These are phyloP conservation scores for Calonectria pteridis DNA, from an alignment of 2,329 filamentous ascomycete genomes.

Conservation along the genomic window DNA sequence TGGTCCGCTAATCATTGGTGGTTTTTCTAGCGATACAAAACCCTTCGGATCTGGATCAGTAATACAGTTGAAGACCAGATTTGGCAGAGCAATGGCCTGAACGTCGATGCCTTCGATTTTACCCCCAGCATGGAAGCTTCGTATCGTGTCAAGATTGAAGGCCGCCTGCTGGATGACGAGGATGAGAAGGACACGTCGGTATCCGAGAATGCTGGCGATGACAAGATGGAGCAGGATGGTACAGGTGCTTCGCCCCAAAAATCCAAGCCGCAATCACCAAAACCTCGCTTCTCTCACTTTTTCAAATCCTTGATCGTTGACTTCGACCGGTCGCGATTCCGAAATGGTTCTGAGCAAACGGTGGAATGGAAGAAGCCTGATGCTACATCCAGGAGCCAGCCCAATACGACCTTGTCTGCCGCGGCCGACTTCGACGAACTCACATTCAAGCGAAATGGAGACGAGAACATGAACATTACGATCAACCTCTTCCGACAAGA, in stretches of 20 bases:
- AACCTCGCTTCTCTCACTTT: constrained; percentile 79
- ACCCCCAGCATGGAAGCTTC: constrained; percentile 81
- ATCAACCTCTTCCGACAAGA: constrained; percentile 90
- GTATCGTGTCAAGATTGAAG: constrained; percentile 94
- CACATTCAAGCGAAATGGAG: constrained; percentile 90
- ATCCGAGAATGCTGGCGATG: constrained; percentile 54
- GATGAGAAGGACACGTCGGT: constrained; percentile 67
- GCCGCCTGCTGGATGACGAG: constrained; percentile 80
- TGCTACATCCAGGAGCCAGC: constrained; percentile 62
- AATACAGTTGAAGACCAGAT: constrained; percentile 95
- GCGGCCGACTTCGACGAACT: constrained; percentile 89
- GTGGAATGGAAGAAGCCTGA: constrained; percentile 92
- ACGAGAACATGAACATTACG: constrained; percentile 92
- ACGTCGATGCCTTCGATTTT: constrained; percentile 85
- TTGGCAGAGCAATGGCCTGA: constrained; percentile 82
- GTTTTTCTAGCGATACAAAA: constrained; percentile 75
- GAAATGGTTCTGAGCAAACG: constrained; percentile 65
- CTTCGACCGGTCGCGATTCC: constrained; percentile 73
- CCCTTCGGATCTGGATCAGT: constrained; percentile 91
- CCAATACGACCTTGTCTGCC: constrained; percentile 58
- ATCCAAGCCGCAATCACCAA: constrained; percentile 53
- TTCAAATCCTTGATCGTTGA: constrained; percentile 85
- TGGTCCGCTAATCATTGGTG: constrained; percentile 14
- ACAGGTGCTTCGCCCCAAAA: constrained; percentile 47
- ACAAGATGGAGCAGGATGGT: constrained; percentile 46